Evolutionary conservation across 179 eudicot genomes (phyloP), one percentile per base, ranked within the genome.

Genomic region (Beta corolliflora): DNA sequence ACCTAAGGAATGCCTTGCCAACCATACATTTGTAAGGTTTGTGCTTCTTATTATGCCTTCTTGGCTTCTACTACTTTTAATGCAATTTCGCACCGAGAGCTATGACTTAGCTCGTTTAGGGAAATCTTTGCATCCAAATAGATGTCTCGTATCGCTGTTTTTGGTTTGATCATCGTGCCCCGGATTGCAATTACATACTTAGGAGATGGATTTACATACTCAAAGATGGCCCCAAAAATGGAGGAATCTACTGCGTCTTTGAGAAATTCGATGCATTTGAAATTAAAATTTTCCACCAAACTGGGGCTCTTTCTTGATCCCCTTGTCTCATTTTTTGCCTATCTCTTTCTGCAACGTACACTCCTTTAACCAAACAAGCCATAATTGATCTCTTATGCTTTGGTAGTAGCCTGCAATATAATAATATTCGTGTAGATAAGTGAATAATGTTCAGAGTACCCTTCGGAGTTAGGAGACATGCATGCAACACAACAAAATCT

Each of bases 1-100:
- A n/a, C 97, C 97, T 59, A 92, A 81, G 36, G 97, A 93, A 71
- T 93, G 97, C 41, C n/a, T 96, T 94, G 91, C 82, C 80, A 93
- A 59, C 93, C 94, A 93, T 44, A 93, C 76, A 66, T 66, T 83
- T 19, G 60, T 75, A 46, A 86, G 88, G 64, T 92, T 91, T 53
- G 55, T 85, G 6, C 80, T 68, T 60, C 89, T 85, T 58, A 89
- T 81, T 15, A 83, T 45, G 77, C 81, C n/a, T n/a, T n/a, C n/a
- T n/a, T n/a, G n/a, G n/a, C 74, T 13, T 94, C 82, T 4, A 91
- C 91, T 9, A 90, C 87, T 61, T 87, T 88, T 8, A 91, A 83
- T 48, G 91, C 91, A 12, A 46, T 86, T 61, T 88, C 89, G 53
- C 86, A 94, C 9, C 98, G 91, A 41, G 93, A 84, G 29, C 88